These are phyloP conservation scores for Neonothopanus nambi DNA, from an alignment of 1,284 basidiomycete genomes.

Conservation along the genomic window DNA sequence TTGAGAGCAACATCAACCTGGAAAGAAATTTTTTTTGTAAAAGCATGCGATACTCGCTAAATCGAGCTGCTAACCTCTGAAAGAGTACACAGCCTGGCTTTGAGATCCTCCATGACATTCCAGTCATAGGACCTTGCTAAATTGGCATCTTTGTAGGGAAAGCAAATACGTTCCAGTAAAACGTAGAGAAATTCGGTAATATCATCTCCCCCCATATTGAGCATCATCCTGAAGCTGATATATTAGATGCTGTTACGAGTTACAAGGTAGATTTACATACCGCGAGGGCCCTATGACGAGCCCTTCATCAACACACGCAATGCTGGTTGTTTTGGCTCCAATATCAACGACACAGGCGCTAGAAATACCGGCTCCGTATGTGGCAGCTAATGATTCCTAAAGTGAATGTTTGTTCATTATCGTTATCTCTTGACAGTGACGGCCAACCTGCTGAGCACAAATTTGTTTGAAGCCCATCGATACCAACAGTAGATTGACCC, in stretches of 20 bases:
- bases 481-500: constrained; percentile 76
- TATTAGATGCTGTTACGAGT: constrained; percentile 11
- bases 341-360: constrained; percentile 96
- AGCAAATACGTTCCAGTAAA: constrained; percentile 78
- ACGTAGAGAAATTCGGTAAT: constrained; percentile 88
- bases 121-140: constrained; percentile 81
- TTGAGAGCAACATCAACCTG: constrained; percentile 87
- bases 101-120: constrained; percentile 87
- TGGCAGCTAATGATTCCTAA: constrained; percentile 92
- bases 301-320: constrained; percentile 97
- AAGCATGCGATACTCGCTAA: neutral
- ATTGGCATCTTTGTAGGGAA: constrained; percentile 87
- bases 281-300: constrained; percentile 87
- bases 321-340: constrained; percentile 81
- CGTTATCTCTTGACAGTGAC: constrained; percentile 3
- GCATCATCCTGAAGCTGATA: constrained; percentile 58
- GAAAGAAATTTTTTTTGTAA: neutral
- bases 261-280: constrained; percentile 38
- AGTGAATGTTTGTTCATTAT: constrained; percentile 1
- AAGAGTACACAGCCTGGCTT: constrained; percentile 79
- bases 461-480: constrained; percentile 92
- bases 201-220: constrained; percentile 92
- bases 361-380: constrained; percentile 94
- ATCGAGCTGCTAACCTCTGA: constrained; percentile 63
- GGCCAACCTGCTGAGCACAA: constrained; percentile 78